Evolutionary conservation across 371 early-diverging fungal genomes (phyloP).

Genomic region (Capillidium rhysosporum): DNA sequence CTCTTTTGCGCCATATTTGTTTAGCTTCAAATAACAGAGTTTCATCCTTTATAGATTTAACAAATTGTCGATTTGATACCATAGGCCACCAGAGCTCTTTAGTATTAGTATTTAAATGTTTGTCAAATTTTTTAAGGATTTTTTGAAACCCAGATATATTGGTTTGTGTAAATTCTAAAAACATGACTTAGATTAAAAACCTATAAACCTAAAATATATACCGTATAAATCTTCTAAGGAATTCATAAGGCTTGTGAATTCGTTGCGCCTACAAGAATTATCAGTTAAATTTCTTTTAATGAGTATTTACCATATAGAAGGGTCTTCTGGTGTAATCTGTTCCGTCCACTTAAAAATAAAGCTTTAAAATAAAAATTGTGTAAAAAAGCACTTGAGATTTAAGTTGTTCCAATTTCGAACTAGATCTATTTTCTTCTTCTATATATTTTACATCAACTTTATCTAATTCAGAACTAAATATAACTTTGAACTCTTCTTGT

Average conservation of each 20-base stretch:
- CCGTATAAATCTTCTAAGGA: constrained; percentile 23
- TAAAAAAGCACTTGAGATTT: constrained; percentile 11
- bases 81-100: constrained; percentile 25
- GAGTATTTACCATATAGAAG: constrained; percentile 20
- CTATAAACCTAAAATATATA: constrained; percentile 1
- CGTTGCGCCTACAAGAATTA: constrained; percentile 12
- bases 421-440: constrained; percentile 17
- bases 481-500: constrained; percentile 14
- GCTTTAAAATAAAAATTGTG: not conserved
- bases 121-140: constrained; percentile 38
- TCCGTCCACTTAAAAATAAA: constrained; percentile 16
- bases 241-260: constrained; percentile 20
- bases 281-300: not conserved
- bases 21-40: constrained; percentile 23
- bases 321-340: constrained; percentile 16
- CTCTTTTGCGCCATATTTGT: constrained; percentile 26
- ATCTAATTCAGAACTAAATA: constrained; percentile 20
- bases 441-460: constrained; percentile 28
- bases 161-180: constrained; percentile 27
- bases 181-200: not conserved
- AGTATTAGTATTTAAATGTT: constrained; percentile 14
- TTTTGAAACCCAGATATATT: constrained; percentile 35
- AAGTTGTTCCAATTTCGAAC: constrained; percentile 14
- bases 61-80: constrained; percentile 23
- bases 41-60: constrained; percentile 28